Evolutionary conservation across 352 stramenopile species (phyloP), one percentile per base, ranked within the genome.

Genomic region (Achlya hypogyna): DNA sequence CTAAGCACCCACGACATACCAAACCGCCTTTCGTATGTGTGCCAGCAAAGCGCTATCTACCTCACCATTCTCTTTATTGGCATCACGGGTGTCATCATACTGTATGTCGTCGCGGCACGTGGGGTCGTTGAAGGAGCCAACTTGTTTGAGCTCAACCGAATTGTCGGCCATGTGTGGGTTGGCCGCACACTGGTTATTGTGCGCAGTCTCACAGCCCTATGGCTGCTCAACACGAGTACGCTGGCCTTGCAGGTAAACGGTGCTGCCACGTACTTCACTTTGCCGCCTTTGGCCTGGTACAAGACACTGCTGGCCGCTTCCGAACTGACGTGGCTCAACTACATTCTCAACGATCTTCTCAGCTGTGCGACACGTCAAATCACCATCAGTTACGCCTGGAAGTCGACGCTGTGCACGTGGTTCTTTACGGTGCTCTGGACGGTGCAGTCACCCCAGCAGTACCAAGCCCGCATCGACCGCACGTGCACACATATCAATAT

Each of bases 121-220:
- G 54, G 62, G 14, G 10, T 40, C 22, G 34, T 69, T 18, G 43
- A 59, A 52, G 27, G 32, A 45, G 12, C 10, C 47, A 69, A 69
- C 23, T 27, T 69, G 20, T 40, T 69, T 53, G 16, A 49, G 10
- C 31, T 69, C 32, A 63, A 47, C 40, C 58, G 58, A 25, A 18
- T 65, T 25, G n/a, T 65, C 5, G 58, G 58, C 10, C 40, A 53
- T 22, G 58, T 65, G 8, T 65, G 58, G 58, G 32, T 53, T 18
- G 58, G 58, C 42, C 58, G 58, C 18, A 53, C 58, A 20, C 29
- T 65, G 34, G 18, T 65, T 5, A 18, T 65, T 59, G 31, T 53
- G 18, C 40, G 58, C 40, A 65, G 58, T 42, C 14, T 65, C 22
- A 53, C 58, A 8, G 58, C 58, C 0, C 16, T 65, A 29, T 29